Evolutionary conservation across 352 stramenopile genomes (phyloP).

Genomic region (Phytopythium boreale): DNA sequence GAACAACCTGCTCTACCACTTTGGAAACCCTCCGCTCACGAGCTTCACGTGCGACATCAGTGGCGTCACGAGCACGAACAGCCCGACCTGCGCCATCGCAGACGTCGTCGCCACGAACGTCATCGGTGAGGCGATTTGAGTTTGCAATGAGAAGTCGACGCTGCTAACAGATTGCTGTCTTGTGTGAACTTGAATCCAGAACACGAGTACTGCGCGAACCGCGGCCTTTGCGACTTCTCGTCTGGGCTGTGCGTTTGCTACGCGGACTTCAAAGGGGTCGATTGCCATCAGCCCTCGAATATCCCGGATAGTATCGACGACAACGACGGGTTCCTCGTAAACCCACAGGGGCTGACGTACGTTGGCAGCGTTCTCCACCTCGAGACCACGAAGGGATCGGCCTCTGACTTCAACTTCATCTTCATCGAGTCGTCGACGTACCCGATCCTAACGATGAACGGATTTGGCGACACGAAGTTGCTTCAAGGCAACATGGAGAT

Average conservation of each 20-base stretch:
- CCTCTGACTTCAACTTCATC: slow-evolving; percentile 66
- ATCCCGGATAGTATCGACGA: slow-evolving; percentile 65
- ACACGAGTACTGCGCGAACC: slow-evolving; percentile 76
- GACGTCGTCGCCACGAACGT: slow-evolving; percentile 51
- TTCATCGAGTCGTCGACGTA: slow-evolving; percentile 43
- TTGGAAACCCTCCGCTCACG: slow-evolving; percentile 65
- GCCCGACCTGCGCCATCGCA: slow-evolving; percentile 60
- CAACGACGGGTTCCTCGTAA: slow-evolving; percentile 69
- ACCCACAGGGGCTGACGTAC: slow-evolving; percentile 51
- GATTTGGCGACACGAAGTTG: slow-evolving; percentile 44
- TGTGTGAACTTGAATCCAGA: slow-evolving; percentile 31
- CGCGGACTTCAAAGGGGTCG: slow-evolving; percentile 64
- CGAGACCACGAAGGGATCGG: slow-evolving; percentile 47
- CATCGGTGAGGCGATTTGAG: slow-evolving; percentile 31
- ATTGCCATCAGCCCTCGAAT: slow-evolving; percentile 69
- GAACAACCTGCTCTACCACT: slow-evolving; percentile 83
- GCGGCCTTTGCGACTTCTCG: slow-evolving; percentile 72
- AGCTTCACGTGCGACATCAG: slow-evolving; percentile 80
- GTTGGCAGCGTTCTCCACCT: slow-evolving; percentile 59
- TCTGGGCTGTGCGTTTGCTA: slow-evolving; percentile 72
- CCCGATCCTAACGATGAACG: slow-evolving; percentile 53
- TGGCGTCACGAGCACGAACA: slow-evolving; percentile 36
- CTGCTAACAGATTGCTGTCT: not conserved
- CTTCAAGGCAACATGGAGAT: slow-evolving; percentile 47
- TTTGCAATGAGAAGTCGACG: slow-evolving; percentile 1